Conservation (phyloP, 1,284 basidiomycete genomes). For the Sanghuangporus weigelae region DNA sequence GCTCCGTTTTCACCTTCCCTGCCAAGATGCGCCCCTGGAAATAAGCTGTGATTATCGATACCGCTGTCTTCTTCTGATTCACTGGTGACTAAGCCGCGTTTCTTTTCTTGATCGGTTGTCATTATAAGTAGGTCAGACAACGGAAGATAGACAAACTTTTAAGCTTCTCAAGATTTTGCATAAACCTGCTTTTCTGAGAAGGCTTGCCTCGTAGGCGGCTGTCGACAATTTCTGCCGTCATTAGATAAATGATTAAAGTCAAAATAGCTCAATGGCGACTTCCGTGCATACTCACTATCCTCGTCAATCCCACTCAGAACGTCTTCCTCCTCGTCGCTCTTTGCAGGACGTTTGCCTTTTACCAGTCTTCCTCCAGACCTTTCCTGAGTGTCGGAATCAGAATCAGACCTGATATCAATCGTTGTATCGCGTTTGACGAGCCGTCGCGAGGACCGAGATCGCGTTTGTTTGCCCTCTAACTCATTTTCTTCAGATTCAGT, state of each 20-base stretch:
- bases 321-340: constrained; percentile 44
- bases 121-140: not conserved
- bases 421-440: not conserved
- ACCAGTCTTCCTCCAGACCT: constrained; percentile 25
- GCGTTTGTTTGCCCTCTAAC: not conserved
- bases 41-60: constrained; percentile 25
- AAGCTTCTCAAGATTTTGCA: constrained; percentile 58
- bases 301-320: constrained; percentile 55
- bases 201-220: constrained; percentile 53
- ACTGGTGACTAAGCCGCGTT: constrained; percentile 39
- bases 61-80: constrained; percentile 33
- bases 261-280: not conserved
- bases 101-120: constrained; percentile 32
- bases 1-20: constrained; percentile 18
- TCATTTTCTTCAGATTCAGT: constrained; percentile 13
- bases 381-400: constrained; percentile 10
- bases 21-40: constrained; percentile 27
- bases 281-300: constrained; percentile 35
- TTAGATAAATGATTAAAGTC: not conserved
- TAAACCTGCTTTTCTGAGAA: constrained; percentile 51
- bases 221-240: constrained; percentile 51
- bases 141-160: constrained; percentile 41
- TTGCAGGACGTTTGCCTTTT: constrained; percentile 41
- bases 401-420: constrained; percentile 2
- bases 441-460: not conserved